Conservation (phyloP, 768 basidiomycete species). For the Pulveroboletus frians region DNA sequence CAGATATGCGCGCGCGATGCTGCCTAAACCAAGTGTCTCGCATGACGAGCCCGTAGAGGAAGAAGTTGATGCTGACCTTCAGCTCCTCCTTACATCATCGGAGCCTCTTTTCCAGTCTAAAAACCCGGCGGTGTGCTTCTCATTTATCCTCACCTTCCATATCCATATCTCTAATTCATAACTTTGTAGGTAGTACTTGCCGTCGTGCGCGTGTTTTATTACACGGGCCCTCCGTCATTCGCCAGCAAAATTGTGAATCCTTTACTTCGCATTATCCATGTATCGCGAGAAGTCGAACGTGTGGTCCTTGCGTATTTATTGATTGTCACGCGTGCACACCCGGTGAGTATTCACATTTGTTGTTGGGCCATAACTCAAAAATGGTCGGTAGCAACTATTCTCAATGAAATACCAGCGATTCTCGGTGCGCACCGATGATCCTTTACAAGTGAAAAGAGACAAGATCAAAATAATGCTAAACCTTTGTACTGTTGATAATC, state of each 20-base stretch:
- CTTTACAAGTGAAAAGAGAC: slow-evolving; percentile 57
- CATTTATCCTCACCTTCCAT: background rate
- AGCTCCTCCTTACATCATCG: slow-evolving; percentile 63
- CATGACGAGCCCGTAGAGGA: slow-evolving; percentile 35
- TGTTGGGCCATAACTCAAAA: background rate
- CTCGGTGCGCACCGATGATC: slow-evolving; percentile 64
- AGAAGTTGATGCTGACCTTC: slow-evolving; percentile 74
- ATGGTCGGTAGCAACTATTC: slow-evolving; percentile 41
- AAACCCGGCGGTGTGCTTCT: slow-evolving; percentile 72
- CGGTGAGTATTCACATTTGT: slow-evolving; percentile 44
- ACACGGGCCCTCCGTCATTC: slow-evolving; percentile 56
- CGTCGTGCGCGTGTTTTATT: slow-evolving; percentile 67
- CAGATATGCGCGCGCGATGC: slow-evolving; percentile 81
- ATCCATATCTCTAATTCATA: background rate
- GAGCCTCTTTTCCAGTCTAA: slow-evolving; percentile 80
- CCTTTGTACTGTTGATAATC: slow-evolving; percentile 62
- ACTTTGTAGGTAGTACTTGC: slow-evolving; percentile 69
- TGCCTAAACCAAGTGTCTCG: slow-evolving; percentile 51
- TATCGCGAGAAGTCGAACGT: slow-evolving; percentile 68
- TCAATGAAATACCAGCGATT: slow-evolving; percentile 59
- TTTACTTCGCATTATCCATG: slow-evolving; percentile 65
- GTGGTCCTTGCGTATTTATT: slow-evolving; percentile 69
- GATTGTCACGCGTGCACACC: slow-evolving; percentile 54
- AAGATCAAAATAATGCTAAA: slow-evolving; percentile 74
- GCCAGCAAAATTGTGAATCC: slow-evolving; percentile 60